Evolutionary conservation across 2,329 filamentous ascomycete genomes (phyloP).

Genomic region (Capronia coronata): DNA sequence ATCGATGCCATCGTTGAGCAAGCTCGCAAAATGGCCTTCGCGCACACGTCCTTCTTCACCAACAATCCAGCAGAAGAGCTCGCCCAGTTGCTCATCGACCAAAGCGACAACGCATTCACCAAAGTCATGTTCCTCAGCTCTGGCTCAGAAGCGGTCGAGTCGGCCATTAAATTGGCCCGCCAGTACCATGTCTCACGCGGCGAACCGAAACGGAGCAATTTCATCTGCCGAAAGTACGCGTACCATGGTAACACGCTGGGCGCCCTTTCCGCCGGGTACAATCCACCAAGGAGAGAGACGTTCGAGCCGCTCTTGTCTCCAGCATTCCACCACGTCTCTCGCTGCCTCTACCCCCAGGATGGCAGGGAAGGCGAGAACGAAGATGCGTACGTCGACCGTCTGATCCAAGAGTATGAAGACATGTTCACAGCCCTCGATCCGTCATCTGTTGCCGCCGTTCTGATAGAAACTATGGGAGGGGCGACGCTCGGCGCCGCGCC

Average conservation of each 20-base stretch:
- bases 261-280: constrained; percentile 37
- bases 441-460: constrained; percentile 42
- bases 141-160: constrained; percentile 48
- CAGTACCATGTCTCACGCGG: constrained; percentile 43
- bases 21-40: constrained; percentile 53
- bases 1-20: constrained; percentile 55
- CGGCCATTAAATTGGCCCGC: constrained; percentile 43
- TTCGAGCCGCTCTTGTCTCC: constrained; percentile 30
- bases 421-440: constrained; percentile 44
- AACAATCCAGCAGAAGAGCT: constrained; percentile 50
- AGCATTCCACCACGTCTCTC: constrained; percentile 23
- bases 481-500: constrained; percentile 48
- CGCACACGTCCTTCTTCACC: constrained; percentile 53
- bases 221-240: constrained; percentile 41
- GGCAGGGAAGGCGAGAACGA: constrained; percentile 33
- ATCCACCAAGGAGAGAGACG: constrained; percentile 30
- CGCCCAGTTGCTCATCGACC: constrained; percentile 43
- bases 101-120: constrained; percentile 48
- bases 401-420: constrained; percentile 43
- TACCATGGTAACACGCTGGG: constrained; percentile 50
- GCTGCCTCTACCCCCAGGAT: constrained; percentile 32
- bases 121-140: constrained; percentile 53
- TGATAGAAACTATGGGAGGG: constrained; percentile 46
- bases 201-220: constrained; percentile 33
- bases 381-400: constrained; percentile 35